A percentile compares a stretch with the other conserved stretches of the same genome.
These are phyloP conservation scores for Rhodotorula babjevae DNA, from an alignment of 768 basidiomycete genomes.

Conservation along the genomic window DNA sequence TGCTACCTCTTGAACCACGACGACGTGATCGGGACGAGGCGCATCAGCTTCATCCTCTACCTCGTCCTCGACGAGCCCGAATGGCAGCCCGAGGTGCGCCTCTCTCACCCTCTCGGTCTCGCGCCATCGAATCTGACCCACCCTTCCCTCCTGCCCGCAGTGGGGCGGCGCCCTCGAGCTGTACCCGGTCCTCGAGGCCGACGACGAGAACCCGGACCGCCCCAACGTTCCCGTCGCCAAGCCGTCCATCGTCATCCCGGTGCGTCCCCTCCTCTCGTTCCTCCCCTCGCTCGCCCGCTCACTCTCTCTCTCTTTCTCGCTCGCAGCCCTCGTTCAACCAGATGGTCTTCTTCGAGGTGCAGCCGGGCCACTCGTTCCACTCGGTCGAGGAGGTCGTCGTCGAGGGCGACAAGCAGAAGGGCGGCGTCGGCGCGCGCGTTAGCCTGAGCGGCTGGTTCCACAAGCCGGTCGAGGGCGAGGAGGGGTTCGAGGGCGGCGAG, in stretches of 20 bases:
- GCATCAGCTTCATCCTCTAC: constrained; percentile 94
- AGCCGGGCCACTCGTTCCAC: constrained; percentile 91
- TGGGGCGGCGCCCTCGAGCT: constrained; percentile 94
- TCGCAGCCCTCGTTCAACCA: constrained; percentile 42
- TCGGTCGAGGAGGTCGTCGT: constrained; percentile 90
- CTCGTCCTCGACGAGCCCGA: constrained; percentile 69
- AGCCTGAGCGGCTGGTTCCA: constrained; percentile 98
- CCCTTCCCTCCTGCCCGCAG: background rate
- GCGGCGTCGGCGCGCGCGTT: constrained; percentile 63
- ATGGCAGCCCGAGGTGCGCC: constrained; percentile 64
- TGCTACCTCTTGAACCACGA: constrained; percentile 96
- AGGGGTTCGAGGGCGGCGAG: constrained; percentile 64
- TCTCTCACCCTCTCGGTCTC: background rate
- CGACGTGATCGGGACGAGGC: constrained; percentile 90
- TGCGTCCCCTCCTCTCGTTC: background rate
- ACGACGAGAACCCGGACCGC: constrained; percentile 49
- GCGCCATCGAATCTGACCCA: background rate
- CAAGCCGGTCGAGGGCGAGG: constrained; percentile 80
- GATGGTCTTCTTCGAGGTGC: constrained; percentile 60
- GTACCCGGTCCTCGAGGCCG: constrained; percentile 60
- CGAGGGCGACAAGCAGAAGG: constrained; percentile 55
- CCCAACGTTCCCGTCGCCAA: constrained; percentile 60
- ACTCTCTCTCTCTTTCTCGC: constrained; percentile 50
- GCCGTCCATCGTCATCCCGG: constrained; percentile 51
- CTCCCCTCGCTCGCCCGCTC: constrained; percentile 41